Evolutionary conservation across 331 rosid species (phyloP).

Genomic region (Spiraea crenata): DNA sequence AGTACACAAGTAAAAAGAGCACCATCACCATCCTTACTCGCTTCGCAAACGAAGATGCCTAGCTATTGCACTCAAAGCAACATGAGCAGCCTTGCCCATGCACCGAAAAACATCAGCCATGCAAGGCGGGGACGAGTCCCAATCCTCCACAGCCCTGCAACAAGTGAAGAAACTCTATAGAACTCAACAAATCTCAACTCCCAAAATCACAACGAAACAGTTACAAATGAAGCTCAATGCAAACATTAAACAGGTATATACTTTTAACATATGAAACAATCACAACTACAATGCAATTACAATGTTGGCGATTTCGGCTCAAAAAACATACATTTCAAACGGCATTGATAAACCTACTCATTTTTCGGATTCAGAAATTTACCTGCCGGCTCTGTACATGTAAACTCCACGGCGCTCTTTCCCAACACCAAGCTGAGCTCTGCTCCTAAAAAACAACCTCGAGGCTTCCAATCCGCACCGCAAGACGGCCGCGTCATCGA

Average conservation of each 20-base stretch:
- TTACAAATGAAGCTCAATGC: neutral
- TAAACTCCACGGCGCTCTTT: conserved; percentile 83
- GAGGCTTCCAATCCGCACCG: conserved; percentile 89
- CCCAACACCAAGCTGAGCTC: conserved; percentile 58
- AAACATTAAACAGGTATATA: neutral
- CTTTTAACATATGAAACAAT: neutral
- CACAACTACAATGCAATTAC: neutral
- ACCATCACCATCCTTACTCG: conserved; percentile 68
- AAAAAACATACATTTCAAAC: neutral
- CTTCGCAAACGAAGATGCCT: conserved; percentile 88
- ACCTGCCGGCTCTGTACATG: conserved; percentile 96
- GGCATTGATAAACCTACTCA: neutral
- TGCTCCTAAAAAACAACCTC: conserved; percentile 67
- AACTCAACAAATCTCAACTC: neutral
- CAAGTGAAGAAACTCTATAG: conserved; percentile 4
- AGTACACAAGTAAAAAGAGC: conserved; percentile 16
- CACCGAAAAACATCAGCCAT: conserved; percentile 87
- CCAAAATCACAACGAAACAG: neutral
- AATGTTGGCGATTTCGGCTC: neutral
- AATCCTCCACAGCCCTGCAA: conserved; percentile 90
- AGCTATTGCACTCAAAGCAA: conserved; percentile 76
- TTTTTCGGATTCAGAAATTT: neutral
- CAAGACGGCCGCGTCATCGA: conserved; percentile 63
- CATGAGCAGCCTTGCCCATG: conserved; percentile 92
- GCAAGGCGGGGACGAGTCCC: conserved; percentile 94